A percentile compares a stretch with the other conserved stretches of the same genome.
Conservation (phyloP, 2,329 filamentous ascomycete genomes). For the Aspergillus brunneoviolaceus region DNA sequence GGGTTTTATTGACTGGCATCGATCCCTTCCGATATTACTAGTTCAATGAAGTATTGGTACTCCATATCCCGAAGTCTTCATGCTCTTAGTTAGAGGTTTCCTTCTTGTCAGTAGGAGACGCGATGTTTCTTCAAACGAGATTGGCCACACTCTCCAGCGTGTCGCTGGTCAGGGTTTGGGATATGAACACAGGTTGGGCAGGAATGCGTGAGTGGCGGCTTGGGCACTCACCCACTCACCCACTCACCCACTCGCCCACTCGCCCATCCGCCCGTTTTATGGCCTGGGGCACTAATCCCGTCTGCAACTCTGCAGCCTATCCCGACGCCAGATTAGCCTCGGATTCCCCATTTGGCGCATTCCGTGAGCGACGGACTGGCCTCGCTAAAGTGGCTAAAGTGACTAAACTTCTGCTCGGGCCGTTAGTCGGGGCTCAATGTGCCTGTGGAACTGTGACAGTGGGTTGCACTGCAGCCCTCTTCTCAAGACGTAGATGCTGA, state of each 20-base stretch:
- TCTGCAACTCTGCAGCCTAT: not conserved
- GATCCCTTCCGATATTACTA: not conserved
- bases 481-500: not conserved
- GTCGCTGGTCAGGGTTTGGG: not conserved
- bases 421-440: conserved; percentile 8
- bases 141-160: not conserved
- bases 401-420: conserved; percentile 7
- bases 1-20: not conserved
- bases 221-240: conserved; percentile 29
- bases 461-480: not conserved
- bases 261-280: not conserved
- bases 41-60: not conserved
- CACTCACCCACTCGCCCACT: not conserved
- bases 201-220: conserved; percentile 35
- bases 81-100: not conserved
- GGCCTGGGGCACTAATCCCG: not conserved
- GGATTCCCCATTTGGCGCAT: not conserved
- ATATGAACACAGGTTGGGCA: conserved; percentile 33
- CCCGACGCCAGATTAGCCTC: not conserved
- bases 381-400: not conserved
- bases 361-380: not conserved
- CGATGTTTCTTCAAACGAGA: not conserved
- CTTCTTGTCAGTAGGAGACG: not conserved
- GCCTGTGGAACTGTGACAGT: not conserved
- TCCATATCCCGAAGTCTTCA: not conserved